phyloP scores from a whole-genome alignment of 2,329 filamentous ascomycete species.

The Clonostachys rosea region DNA sequence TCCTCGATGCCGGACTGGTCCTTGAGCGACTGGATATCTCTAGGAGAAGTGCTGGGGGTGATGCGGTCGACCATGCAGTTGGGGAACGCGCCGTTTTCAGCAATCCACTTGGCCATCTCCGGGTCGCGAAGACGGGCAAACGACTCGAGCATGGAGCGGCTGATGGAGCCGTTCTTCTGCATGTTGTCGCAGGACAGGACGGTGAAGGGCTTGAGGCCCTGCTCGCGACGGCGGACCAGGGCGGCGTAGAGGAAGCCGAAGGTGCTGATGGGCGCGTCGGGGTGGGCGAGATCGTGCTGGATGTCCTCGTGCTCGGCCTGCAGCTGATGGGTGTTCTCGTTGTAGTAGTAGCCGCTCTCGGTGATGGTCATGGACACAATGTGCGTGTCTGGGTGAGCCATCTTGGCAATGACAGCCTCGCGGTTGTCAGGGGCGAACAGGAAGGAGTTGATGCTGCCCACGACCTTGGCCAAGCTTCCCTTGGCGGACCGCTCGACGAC shows the following conservation, averaged over 20 bases:
- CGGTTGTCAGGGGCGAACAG: slow-evolving; percentile 46
- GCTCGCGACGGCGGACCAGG: slow-evolving; percentile 34
- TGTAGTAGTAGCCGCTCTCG: slow-evolving; percentile 53
- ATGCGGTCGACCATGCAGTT: slow-evolving; percentile 53
- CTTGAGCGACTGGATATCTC: slow-evolving; percentile 37
- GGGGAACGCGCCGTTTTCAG: slow-evolving; percentile 41
- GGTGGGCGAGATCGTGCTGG: slow-evolving; percentile 38
- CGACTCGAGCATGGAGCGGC: slow-evolving; percentile 43
- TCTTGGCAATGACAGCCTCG: slow-evolving; percentile 45
- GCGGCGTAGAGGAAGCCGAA: slow-evolving; percentile 50
- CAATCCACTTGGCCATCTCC: slow-evolving; percentile 42
- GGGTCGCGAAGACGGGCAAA: slow-evolving; percentile 43
- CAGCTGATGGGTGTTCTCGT: slow-evolving; percentile 52
- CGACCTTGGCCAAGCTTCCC: slow-evolving; percentile 39
- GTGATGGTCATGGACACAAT: slow-evolving; percentile 53
- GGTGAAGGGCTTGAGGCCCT: slow-evolving; percentile 46
- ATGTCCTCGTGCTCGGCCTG: slow-evolving; percentile 42
- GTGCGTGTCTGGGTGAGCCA: slow-evolving; percentile 47
- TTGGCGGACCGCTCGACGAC: slow-evolving; percentile 48
- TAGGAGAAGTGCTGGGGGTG: slow-evolving; percentile 40
- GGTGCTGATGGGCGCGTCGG: slow-evolving; percentile 35
- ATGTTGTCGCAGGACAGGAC: slow-evolving; percentile 53
- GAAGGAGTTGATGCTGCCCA: slow-evolving; percentile 48
- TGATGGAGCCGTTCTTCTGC: slow-evolving; percentile 51
- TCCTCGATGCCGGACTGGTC: slow-evolving; percentile 41